A percentile compares a stretch with the other conserved stretches of the same genome.
phyloP scores from a whole-genome alignment of 2,329 filamentous ascomycete species.

The Ploettnerulaceae sp. region DNA sequence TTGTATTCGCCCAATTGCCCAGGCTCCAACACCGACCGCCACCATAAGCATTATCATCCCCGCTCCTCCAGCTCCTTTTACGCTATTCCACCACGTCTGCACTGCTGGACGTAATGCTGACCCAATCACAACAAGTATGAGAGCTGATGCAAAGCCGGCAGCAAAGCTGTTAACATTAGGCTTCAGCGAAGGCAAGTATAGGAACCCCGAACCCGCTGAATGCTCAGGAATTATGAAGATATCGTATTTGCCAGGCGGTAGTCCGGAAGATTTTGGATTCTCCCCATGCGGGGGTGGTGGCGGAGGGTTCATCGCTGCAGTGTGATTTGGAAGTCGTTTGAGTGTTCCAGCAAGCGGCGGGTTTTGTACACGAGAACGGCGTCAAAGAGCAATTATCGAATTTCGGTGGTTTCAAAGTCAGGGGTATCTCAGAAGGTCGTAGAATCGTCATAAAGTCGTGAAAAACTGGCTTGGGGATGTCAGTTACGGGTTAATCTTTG shows the following conservation, averaged over 20 bases:
- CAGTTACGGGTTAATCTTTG: background rate
- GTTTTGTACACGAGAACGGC: conserved; percentile 6
- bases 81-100: conserved; percentile 65
- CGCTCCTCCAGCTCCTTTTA: conserved; percentile 66
- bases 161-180: conserved; percentile 87
- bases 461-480: conserved; percentile 14
- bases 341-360: conserved; percentile 10
- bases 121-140: conserved; percentile 69
- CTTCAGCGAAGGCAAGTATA: conserved; percentile 87
- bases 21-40: conserved; percentile 70
- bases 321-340: conserved; percentile 3
- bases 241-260: conserved; percentile 90
- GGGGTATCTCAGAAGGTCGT: conserved; percentile 24
- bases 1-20: conserved; percentile 67
- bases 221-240: conserved; percentile 96
- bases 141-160: conserved; percentile 74
- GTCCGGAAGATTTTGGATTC: conserved; percentile 63
- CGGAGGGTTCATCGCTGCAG: conserved; percentile 43
- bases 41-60: conserved; percentile 68
- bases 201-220: conserved; percentile 80
- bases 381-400: conserved; percentile 5
- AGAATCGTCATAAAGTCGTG: conserved; percentile 25
- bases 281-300: conserved; percentile 84
- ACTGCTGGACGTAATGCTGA: conserved; percentile 69
- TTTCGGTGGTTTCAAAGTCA: background rate